Evolutionary conservation across 139 green algal genomes (phyloP).

Genomic region (Desmodesmus armatus): DNA sequence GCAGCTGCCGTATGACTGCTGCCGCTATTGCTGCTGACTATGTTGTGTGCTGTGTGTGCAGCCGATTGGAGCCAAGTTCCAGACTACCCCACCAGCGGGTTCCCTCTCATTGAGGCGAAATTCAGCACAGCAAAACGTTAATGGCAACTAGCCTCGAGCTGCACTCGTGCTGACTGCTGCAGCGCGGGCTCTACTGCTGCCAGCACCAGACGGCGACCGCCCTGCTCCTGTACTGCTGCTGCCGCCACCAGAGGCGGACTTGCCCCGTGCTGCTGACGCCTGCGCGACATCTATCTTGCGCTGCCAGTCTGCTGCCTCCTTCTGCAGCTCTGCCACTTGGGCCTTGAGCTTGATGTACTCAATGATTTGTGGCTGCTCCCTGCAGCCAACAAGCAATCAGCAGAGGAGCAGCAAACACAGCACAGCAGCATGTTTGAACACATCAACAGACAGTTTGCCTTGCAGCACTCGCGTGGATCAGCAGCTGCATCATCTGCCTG

Average conservation of each 20-base stretch:
- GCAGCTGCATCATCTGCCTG: no score
- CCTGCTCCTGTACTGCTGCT: not conserved
- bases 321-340: slow-evolving; percentile 74
- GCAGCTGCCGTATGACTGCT: not conserved
- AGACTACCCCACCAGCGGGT: no score
- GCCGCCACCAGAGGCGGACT: not conserved
- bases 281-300: slow-evolving; percentile 80
- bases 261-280: not conserved
- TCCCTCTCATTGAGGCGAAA: no score
- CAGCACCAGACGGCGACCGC: no score
- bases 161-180: no score
- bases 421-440: not conserved
- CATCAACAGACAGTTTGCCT: not conserved
- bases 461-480: not conserved
- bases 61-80: no score
- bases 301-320: slow-evolving; percentile 72
- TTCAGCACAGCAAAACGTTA: no score
- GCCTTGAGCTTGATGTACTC: slow-evolving; percentile 89
- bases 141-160: no score
- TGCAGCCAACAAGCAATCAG: slow-evolving; percentile 17
- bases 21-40: no score
- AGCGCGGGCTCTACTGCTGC: no score
- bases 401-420: not conserved
- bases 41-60: no score
- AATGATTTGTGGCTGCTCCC: slow-evolving; percentile 81